Percentiles rank a stretch among this genome's conserved stretches.
phyloP scores from a whole-genome alignment of 108 stramenopile genomes.

The Parietichytrium sp. region DNA sequence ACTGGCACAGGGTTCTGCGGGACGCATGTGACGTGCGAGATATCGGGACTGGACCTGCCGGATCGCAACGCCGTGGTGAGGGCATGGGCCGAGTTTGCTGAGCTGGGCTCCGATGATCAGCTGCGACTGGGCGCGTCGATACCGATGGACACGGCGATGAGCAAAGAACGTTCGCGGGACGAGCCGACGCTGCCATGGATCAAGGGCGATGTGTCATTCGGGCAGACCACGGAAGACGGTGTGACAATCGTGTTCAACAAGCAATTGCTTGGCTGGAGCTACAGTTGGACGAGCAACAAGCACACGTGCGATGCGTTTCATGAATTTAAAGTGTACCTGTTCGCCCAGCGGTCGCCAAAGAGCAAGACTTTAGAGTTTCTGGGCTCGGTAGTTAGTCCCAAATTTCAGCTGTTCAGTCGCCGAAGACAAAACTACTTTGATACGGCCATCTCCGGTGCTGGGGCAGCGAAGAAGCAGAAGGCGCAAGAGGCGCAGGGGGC shows the following conservation, averaged over 20 bases:
- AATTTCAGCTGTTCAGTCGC: conserved; percentile 30
- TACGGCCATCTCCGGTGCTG: too few relatives aligned
- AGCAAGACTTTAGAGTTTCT: background rate
- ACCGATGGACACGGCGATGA: background rate
- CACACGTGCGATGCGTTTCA: conserved; percentile 23
- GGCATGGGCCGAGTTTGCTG: background rate
- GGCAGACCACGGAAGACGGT: background rate
- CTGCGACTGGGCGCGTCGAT: background rate
- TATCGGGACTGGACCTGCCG: background rate
- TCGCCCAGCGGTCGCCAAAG: background rate
- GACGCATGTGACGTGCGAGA: background rate
- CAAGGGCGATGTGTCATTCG: background rate
- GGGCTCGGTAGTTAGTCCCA: background rate
- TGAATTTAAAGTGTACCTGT: background rate
- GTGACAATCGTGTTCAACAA: background rate
- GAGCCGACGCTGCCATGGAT: conserved; percentile 16
- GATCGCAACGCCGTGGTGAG: background rate
- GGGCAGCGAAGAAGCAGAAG: too few relatives aligned
- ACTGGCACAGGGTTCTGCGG: conserved; percentile 9
- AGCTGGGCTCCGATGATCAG: background rate
- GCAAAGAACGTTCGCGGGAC: background rate
- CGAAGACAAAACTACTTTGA: too few relatives aligned
- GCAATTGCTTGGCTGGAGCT: background rate
- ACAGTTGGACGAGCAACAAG: conserved; percentile 12
- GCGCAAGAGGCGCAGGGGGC: too few relatives aligned